Base-by-base conservation (phyloP, 352 stramenopile species). In the Pythium chondricola region DNA sequence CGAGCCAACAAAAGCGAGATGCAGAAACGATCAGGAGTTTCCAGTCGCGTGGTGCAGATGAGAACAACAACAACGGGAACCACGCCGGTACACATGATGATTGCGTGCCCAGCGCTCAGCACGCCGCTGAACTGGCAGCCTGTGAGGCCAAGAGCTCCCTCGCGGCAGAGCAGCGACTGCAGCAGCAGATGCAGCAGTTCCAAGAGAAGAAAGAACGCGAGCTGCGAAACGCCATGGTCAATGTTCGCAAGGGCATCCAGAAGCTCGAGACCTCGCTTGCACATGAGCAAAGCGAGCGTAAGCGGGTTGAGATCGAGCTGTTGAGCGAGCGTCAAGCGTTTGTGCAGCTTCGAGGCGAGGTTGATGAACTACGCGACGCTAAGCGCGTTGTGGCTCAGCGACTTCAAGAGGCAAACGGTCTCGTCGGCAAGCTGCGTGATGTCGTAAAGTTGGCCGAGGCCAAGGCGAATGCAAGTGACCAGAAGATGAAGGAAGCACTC, bases 321-420 rank as follows among this genome's bases (percentile, higher is more conserved):
- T 38, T 71, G 20, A 70, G 38, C 17, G 74, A 85, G 27, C 69
- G 74, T 0, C 61, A 83, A 38, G 60, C 51, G 6, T 85, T 85
- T 33, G 74, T 82, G 11, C 48, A 56, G 25, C 31, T 88, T 6
- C 85, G 78, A 36, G 58, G 67, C 9, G 74, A 85, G 33, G 52
- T 67, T 32, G 71, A 85, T 26, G 70, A 82, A 4, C 44, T 48
- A 9, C 71, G 66, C 32, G 69, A 86, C 4, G 45, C 61, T 0
- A 86, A 81, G 32, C 58, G 57, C 3, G 61, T 45, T 11, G 38
- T 84, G 10, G 48, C 74, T 2, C 72, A 85, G 29, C 69, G 77
- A 9, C 49, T 88, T 3, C 72, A 84, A 63, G 77, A 88, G 54
- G 68, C 77, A 6, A 88, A 88, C 30, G 69, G 74, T 22, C 83